Conservation (phyloP, 2,329 filamentous ascomycete species). For the Cadophora luteo-olivacea region DNA sequence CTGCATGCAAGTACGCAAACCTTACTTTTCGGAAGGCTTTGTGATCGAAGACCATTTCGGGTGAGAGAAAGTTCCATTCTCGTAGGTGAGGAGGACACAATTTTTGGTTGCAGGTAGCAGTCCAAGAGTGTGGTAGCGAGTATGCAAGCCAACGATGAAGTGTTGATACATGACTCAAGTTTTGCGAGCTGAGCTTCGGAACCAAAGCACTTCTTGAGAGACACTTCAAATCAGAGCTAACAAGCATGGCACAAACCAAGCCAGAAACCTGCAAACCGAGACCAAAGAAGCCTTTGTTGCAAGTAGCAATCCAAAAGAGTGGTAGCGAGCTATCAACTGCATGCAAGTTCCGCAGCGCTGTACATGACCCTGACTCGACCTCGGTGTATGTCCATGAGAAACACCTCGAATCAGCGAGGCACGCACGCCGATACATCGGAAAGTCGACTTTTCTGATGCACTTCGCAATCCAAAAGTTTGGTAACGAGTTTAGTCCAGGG, state of each 20-base stretch:
- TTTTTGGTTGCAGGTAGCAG: constrained; percentile 7
- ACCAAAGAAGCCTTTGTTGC: constrained; percentile 26
- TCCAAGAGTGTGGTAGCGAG: constrained; percentile 12
- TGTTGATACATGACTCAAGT: constrained; percentile 1
- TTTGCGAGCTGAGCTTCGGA: not conserved
- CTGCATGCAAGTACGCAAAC: not conserved
- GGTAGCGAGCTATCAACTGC: constrained; percentile 22
- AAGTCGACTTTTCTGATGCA: constrained; percentile 10
- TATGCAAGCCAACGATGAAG: not conserved
- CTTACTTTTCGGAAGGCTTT: not conserved
- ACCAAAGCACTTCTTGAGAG: not conserved
- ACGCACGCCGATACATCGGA: not conserved
- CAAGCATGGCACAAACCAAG: not conserved
- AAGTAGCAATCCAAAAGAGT: constrained; percentile 28
- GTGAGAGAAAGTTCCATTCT: not conserved
- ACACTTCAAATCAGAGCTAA: not conserved
- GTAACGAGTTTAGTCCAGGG: constrained; percentile 3
- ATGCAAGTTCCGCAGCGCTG: constrained; percentile 6
- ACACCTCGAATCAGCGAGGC: constrained; percentile 9
- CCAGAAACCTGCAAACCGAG: not conserved
- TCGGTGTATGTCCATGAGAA: not conserved
- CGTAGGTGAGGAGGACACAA: not conserved
- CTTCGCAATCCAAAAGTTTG: constrained; percentile 8
- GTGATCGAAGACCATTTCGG: not conserved
- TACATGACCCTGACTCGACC: not conserved